Evolutionary conservation across 331 rosid genomes (phyloP), one percentile per base, ranked within the genome.

Genomic region (Quercus phellos): DNA sequence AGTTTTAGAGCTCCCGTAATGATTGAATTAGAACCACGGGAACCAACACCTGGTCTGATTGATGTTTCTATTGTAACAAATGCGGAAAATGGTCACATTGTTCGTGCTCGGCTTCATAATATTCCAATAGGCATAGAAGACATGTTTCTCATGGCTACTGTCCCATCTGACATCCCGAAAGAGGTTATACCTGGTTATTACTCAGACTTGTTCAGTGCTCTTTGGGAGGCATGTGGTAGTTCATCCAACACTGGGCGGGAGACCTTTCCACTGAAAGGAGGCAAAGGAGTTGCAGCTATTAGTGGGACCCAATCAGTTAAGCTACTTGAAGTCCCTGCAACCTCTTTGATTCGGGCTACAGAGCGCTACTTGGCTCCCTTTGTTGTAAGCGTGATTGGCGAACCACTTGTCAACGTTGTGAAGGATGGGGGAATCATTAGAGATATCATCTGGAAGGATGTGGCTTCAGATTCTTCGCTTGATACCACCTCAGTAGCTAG

Each of bases 221-320:
- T 94, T 38, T 94, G 99, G 99, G 99, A 90, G 81, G 98, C 99
- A 38, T 94, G 97, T 74, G 99, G 94, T 51, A 78, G 89, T 64
- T 87, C 93, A 67, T 86, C 92, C 74, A 90, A 69, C 86, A 92
- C 90, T 9, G 99, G 98, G 13, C 76, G 90, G 83, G 99, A 94
- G 86, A 88, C 89, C 55, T 94, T 92, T 84, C 89, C 84, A 42
- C 83, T 94, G 84, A 88, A 90, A 86, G 98, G 98, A 71, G 90
- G 94, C 76, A 92, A 90, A 75, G 98, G 99, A 72, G 84, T 94
- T 63, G 84, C 92, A 56, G 99, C 99, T 74, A 86, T 92, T 74
- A 81, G 87, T 34, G 99, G 99, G 73, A 94, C 99, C 16, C 90
- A 84, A 55, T 92, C 99, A 4, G 99, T 94, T 32, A 94, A 94